These are phyloP conservation scores for Aquilaria malaccensis DNA, from an alignment of 345 rosid genomes.

Conservation along the genomic window DNA sequence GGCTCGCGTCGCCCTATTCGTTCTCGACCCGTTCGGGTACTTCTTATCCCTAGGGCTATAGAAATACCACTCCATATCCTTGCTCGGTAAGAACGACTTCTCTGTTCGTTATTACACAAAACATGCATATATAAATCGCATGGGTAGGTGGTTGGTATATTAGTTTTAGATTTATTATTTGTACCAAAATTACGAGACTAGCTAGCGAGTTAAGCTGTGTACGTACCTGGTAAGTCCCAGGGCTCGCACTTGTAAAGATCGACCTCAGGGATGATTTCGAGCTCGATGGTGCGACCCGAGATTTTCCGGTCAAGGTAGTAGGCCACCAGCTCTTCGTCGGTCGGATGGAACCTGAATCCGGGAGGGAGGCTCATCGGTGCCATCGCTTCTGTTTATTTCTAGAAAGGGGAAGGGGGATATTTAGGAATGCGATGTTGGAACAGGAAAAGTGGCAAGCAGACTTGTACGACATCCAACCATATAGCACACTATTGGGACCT, in stretches of 20 bases:
- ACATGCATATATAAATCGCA: not conserved
- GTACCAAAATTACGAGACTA: not conserved
- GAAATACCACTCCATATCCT: conserved; percentile 81
- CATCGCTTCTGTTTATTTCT: conserved; percentile 16
- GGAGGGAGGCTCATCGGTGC: conserved; percentile 80
- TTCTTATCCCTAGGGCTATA: conserved; percentile 72
- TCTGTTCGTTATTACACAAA: conserved; percentile 25
- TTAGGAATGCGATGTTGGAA: conserved; percentile 4
- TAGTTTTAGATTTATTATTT: too few relatives aligned
- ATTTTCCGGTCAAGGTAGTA: conserved; percentile 70
- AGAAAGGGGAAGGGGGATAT: conserved; percentile 1
- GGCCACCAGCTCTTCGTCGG: conserved; percentile 75
- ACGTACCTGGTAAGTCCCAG: conserved; percentile 74
- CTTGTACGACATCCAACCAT: conserved; percentile 26
- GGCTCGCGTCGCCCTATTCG: conserved; percentile 61
- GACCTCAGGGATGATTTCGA: conserved; percentile 70
- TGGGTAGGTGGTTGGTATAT: not conserved
- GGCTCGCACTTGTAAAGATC: conserved; percentile 82
- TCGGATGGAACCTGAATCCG: conserved; percentile 81
- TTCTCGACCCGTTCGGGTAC: conserved; percentile 76
- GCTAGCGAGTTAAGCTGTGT: not conserved
- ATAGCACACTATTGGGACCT: conserved; percentile 31
- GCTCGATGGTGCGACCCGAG: conserved; percentile 54
- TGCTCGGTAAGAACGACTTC: conserved; percentile 63
- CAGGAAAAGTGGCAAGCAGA: conserved; percentile 11